phyloP scores from a whole-genome alignment of 192 early-diverging fungal genomes.

The Chytriomyces sp. region DNA sequence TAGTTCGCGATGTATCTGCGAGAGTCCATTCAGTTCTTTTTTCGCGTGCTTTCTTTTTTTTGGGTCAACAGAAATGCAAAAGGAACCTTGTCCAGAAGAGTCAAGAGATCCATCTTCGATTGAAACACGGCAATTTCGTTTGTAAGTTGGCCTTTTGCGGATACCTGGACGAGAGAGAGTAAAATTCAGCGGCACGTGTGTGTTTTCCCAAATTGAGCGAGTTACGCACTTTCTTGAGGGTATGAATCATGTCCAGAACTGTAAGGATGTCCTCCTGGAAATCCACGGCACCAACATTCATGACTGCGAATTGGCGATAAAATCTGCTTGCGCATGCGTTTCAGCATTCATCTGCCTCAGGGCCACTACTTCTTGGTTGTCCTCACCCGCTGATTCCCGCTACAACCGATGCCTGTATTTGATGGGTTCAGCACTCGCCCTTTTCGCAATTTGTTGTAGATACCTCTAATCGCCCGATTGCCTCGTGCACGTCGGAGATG shows the following conservation, averaged over 20 bases:
- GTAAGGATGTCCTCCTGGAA: slow-evolving; percentile 16
- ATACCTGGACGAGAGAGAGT: too few relatives aligned
- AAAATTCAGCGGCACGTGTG: too few relatives aligned
- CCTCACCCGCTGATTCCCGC: slow-evolving; percentile 5
- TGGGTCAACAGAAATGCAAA: too few relatives aligned
- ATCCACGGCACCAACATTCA: not conserved
- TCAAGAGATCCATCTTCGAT: slow-evolving; percentile 17
- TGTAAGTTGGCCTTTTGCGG: too few relatives aligned
- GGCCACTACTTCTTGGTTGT: too few relatives aligned
- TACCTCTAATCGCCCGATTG: too few relatives aligned
- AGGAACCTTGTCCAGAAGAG: slow-evolving; percentile 26
- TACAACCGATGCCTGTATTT: not conserved
- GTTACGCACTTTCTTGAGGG: slow-evolving; percentile 14
- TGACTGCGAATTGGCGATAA: slow-evolving; percentile 12
- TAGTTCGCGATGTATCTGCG: slow-evolving; percentile 38
- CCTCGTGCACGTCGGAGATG: too few relatives aligned
- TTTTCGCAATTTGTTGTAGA: too few relatives aligned
- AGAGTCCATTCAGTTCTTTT: not conserved
- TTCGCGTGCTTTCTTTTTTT: not conserved
- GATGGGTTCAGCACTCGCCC: too few relatives aligned
- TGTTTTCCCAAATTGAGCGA: too few relatives aligned
- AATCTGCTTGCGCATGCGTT: not conserved
- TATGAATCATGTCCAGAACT: not conserved
- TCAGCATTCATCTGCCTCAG: too few relatives aligned
- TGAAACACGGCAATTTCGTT: too few relatives aligned